Percentiles rank a stretch among this genome's conserved stretches.
Conservation (phyloP, 495 filamentous ascomycete species). For the Chaetomium tenue region DNA sequence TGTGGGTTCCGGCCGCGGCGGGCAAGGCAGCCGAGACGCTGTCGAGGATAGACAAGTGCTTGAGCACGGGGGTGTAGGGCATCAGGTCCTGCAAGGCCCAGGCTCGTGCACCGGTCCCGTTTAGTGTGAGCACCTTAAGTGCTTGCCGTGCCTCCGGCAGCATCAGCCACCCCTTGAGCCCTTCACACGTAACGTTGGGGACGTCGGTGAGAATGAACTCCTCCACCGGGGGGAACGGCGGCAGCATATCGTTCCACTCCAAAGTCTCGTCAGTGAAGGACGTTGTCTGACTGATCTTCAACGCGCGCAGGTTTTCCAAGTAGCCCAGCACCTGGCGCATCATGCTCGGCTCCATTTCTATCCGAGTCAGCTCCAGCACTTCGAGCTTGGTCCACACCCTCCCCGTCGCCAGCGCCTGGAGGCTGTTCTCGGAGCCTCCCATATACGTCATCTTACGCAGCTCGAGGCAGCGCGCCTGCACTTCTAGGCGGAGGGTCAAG, state of each 20-base stretch:
- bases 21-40: constrained; percentile 66
- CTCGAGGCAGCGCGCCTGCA: constrained; percentile 78
- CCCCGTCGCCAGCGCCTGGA: constrained; percentile 64
- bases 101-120: constrained; percentile 64
- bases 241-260: constrained; percentile 55
- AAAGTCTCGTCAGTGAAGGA: constrained; percentile 77
- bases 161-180: constrained; percentile 62
- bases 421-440: constrained; percentile 71
- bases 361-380: constrained; percentile 67
- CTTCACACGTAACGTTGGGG: constrained; percentile 66
- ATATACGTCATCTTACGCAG: constrained; percentile 85
- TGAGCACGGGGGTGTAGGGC: constrained; percentile 58
- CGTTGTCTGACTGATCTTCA: constrained; percentile 66
- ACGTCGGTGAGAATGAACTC: constrained; percentile 66
- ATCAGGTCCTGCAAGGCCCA: constrained; percentile 64
- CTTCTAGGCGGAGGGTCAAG: constrained; percentile 71
- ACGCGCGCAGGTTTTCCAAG: constrained; percentile 63
- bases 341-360: constrained; percentile 69
- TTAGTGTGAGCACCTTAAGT: constrained; percentile 62
- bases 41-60: constrained; percentile 63
- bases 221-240: constrained; percentile 67
- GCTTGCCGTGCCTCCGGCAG: constrained; percentile 47
- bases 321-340: constrained; percentile 68
- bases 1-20: constrained; percentile 41
- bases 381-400: constrained; percentile 76